phyloP scores from a whole-genome alignment of 805 yeast species.

The Yarrowia yakushimensis region DNA sequence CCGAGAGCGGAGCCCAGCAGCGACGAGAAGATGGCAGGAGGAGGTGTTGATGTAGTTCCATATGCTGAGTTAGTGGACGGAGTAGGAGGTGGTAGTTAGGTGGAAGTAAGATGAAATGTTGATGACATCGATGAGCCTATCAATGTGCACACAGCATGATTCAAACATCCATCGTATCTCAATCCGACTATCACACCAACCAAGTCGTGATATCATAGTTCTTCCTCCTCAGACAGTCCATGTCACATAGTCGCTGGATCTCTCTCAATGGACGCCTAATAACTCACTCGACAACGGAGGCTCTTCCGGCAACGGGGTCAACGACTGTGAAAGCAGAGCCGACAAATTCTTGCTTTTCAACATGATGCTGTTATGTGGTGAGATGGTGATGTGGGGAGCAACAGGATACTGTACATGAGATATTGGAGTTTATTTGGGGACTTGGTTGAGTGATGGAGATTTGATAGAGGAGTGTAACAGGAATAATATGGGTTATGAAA shows the following conservation, averaged over 20 bases:
- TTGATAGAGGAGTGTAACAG: background rate
- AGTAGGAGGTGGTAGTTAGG: too few relatives aligned
- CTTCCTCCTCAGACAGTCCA: background rate
- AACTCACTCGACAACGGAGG: conserved; percentile 26
- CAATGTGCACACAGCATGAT: too few relatives aligned
- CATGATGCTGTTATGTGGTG: conserved; percentile 24
- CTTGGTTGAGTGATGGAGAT: background rate
- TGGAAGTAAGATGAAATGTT: too few relatives aligned
- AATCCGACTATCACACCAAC: too few relatives aligned
- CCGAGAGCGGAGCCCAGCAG: conserved; percentile 31
- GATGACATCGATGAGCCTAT: too few relatives aligned
- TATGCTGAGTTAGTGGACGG: conserved; percentile 4
- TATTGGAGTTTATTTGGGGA: background rate
- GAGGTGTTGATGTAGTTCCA: background rate
- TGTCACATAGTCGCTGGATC: too few relatives aligned
- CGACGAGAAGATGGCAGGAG: conserved; percentile 30
- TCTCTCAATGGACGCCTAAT: background rate
- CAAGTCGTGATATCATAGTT: background rate
- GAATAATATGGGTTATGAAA: too few relatives aligned
- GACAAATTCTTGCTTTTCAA: conserved; percentile 29
- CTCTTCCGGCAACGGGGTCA: conserved; percentile 27
- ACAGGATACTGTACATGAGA: background rate
- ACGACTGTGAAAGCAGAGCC: conserved; percentile 30
- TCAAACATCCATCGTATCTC: too few relatives aligned
- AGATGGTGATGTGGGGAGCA: background rate